Percentiles rank a stretch among this genome's conserved stretches.
Conservation (phyloP, 1,139 yeast genomes). For the Scheffersomyces titani region DNA sequence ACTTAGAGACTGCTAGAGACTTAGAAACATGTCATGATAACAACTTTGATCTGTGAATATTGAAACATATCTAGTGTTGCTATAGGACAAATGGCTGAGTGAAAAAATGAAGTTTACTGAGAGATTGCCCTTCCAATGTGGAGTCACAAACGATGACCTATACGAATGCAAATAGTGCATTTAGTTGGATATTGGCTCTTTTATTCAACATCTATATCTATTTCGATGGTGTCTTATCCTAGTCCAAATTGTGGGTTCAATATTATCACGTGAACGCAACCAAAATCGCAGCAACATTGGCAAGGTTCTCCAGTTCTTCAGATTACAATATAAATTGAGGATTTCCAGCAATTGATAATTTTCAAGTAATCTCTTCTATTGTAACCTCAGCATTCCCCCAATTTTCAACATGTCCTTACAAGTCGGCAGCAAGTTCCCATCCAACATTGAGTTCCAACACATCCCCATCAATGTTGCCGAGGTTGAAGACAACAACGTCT, state of each 20-base stretch:
- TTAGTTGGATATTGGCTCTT: too few relatives aligned
- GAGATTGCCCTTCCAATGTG: too few relatives aligned
- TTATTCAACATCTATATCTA: too few relatives aligned
- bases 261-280: not conserved
- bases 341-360: not conserved
- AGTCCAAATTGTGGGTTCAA: not conserved
- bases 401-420: conserved; percentile 10
- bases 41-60: too few relatives aligned
- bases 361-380: not conserved
- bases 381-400: not conserved
- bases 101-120: too few relatives aligned
- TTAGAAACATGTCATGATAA: too few relatives aligned
- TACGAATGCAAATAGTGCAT: too few relatives aligned
- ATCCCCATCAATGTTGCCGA: conserved; percentile 25
- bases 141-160: too few relatives aligned
- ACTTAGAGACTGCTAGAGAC: too few relatives aligned
- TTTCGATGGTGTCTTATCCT: not conserved
- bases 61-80: too few relatives aligned
- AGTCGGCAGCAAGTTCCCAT: conserved; percentile 23
- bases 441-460: conserved; percentile 23
- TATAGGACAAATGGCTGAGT: too few relatives aligned
- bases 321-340: not conserved
- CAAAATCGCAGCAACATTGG: not conserved
- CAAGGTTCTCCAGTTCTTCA: not conserved
- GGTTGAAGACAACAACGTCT: conserved; percentile 16